phyloP scores from a whole-genome alignment of 768 basidiomycete species.

The Lentinula lateritia region DNA sequence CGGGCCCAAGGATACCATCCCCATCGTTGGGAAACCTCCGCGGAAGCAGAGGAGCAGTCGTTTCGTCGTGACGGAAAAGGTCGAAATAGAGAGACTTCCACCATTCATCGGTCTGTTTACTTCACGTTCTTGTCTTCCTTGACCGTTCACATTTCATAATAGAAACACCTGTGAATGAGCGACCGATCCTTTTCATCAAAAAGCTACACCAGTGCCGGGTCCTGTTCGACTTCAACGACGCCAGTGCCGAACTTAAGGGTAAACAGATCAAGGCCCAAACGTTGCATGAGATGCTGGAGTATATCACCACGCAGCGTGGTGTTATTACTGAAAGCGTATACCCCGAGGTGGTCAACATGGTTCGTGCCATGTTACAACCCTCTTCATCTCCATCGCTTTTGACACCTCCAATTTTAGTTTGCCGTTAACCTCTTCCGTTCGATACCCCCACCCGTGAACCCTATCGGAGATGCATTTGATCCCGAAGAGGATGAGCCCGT shows the following conservation, averaged over 20 bases:
- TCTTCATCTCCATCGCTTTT: slow-evolving; percentile 3
- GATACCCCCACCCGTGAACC: slow-evolving; percentile 99
- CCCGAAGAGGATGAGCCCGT: slow-evolving; percentile 99
- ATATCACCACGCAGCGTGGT: slow-evolving; percentile 93
- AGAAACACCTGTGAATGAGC: slow-evolving; percentile 89
- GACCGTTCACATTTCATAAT: slow-evolving; percentile 13
- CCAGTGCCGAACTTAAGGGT: slow-evolving; percentile 89
- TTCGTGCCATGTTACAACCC: slow-evolving; percentile 29
- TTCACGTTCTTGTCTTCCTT: background rate
- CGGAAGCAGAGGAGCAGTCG: slow-evolving; percentile 96
- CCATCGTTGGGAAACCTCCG: slow-evolving; percentile 92
- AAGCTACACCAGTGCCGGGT: slow-evolving; percentile 96
- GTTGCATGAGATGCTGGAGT: slow-evolving; percentile 97
- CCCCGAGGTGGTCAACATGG: slow-evolving; percentile 99
- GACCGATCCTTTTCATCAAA: slow-evolving; percentile 85
- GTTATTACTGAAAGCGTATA: slow-evolving; percentile 97
- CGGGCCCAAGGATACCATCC: slow-evolving; percentile 93
- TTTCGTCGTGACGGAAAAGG: slow-evolving; percentile 93
- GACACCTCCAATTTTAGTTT: slow-evolving; percentile 54
- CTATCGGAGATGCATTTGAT: slow-evolving; percentile 96
- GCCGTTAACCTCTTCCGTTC: slow-evolving; percentile 97
- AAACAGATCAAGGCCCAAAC: slow-evolving; percentile 99
- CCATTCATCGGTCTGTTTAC: slow-evolving; percentile 72
- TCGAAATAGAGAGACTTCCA: slow-evolving; percentile 92
- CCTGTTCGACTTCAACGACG: slow-evolving; percentile 98